Evolutionary conservation across 352 stramenopile species (phyloP), one percentile per base, ranked within the genome.

Genomic region (Phytophthora uliginosa): DNA sequence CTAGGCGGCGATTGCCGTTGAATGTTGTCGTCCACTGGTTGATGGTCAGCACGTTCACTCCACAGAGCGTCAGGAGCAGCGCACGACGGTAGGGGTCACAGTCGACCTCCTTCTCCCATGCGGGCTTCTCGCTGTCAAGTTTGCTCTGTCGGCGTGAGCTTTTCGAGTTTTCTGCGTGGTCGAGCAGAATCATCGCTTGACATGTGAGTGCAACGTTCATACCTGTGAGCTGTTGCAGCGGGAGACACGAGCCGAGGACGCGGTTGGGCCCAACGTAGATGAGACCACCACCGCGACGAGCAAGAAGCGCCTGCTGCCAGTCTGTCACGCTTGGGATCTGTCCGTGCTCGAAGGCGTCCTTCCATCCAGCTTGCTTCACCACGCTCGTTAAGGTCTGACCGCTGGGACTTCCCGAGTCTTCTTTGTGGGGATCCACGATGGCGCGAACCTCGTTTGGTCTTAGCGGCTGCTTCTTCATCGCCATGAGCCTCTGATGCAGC

Each of bases 11-110:
- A 40, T 96, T 97, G 17, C 74, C 79, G 34, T 93, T 77, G 59
- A 96, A 95, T 5, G 89, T 95, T 0, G 85, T 91, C 17, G 84
- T 54, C 88, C 89, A 97, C 69, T 95, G 87, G 67, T 96, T 98
- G 15, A 94, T 66, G 9, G 90, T 70, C 4, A 98, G 48, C 8
- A 79, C 66, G 45, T 95, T 96, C 38, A 94, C 80, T 1, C 93
- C 93, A 17, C 76, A 82, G 3, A 98, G 76, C 7, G 91, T 94
- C 50, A 92, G 85, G 3, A 98, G 81, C 26, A 94, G 51, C 0
- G 87, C 88, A 6, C 83, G 86, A 28, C 83, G 74, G 59, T 88
- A 88, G 34, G 85, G 63, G 54, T 95, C 86, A 24, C 80, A 71
- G 33, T 97, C 93, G 24, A 97, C 48, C 10, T 79, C 77, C 8